Conservation (phyloP, 352 stramenopile species). For the Thalassiosira exigua region DNA sequence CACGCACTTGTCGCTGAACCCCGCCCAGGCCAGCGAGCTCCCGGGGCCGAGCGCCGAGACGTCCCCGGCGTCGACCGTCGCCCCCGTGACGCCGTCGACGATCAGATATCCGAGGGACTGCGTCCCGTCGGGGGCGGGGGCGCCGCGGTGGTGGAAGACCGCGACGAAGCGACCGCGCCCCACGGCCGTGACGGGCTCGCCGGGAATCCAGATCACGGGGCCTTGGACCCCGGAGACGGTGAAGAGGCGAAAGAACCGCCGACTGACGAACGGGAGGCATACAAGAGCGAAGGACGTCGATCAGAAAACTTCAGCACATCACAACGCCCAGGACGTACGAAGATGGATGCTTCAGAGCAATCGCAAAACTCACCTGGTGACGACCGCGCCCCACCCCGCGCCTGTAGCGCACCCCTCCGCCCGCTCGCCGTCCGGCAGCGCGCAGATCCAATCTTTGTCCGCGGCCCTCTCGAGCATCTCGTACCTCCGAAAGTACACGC, state of each 20-base stretch:
- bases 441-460: slow-evolving; percentile 78
- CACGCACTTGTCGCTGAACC: slow-evolving; percentile 76
- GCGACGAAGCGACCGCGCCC: slow-evolving; percentile 67
- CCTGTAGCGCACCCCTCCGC: slow-evolving; percentile 75
- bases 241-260: slow-evolving; percentile 76
- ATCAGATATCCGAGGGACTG: slow-evolving; percentile 77
- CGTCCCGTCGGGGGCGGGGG: slow-evolving; percentile 68
- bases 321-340: neutral
- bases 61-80: slow-evolving; percentile 53
- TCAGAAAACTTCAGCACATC: slow-evolving; percentile 1
- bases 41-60: slow-evolving; percentile 66
- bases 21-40: slow-evolving; percentile 71
- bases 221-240: slow-evolving; percentile 70
- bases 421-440: slow-evolving; percentile 71
- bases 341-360: neutral
- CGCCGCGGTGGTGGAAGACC: slow-evolving; percentile 71
- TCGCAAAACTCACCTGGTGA: slow-evolving; percentile 65
- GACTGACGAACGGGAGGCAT: slow-evolving; percentile 23
- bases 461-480: slow-evolving; percentile 66
- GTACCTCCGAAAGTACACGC: slow-evolving; percentile 81
- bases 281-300: neutral
- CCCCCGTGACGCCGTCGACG: slow-evolving; percentile 65
- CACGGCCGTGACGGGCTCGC: slow-evolving; percentile 75
- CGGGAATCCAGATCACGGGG: slow-evolving; percentile 71
- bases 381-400: slow-evolving; percentile 66